Conservation (phyloP, 1,139 yeast species). For the Yamadazyma epiphylla region DNA sequence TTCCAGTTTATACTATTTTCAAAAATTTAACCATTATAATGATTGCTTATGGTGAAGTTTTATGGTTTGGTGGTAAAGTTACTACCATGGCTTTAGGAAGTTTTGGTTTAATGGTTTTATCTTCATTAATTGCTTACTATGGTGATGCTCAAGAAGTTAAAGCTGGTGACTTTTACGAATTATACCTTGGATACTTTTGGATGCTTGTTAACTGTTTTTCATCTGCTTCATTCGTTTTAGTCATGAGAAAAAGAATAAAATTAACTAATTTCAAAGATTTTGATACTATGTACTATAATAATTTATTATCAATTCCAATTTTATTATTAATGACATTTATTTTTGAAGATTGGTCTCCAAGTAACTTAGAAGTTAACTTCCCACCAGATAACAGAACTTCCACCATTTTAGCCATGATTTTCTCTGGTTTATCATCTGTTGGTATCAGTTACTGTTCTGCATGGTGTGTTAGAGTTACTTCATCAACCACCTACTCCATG, state of each 20-base stretch:
- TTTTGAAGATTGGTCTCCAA: slow-evolving; percentile 90
- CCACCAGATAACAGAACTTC: slow-evolving; percentile 66
- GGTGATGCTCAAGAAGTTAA: slow-evolving; percentile 61
- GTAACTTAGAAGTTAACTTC: slow-evolving; percentile 72
- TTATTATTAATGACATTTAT: slow-evolving; percentile 68
- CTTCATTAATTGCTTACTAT: slow-evolving; percentile 90
- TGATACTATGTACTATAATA: slow-evolving; percentile 98
- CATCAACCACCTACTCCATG: slow-evolving; percentile 97
- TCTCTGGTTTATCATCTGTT: slow-evolving; percentile 90
- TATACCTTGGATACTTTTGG: slow-evolving; percentile 91
- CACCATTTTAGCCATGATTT: slow-evolving; percentile 74
- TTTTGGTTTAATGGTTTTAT: slow-evolving; percentile 84
- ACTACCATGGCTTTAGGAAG: slow-evolving; percentile 88
- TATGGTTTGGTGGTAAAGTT: slow-evolving; percentile 95
- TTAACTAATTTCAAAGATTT: slow-evolving; percentile 94
- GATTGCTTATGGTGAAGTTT: slow-evolving; percentile 96
- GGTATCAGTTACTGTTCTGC: slow-evolving; percentile 98
- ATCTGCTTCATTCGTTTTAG: slow-evolving; percentile 87
- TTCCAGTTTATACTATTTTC: slow-evolving; percentile 96
- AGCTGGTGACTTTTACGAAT: slow-evolving; percentile 36
- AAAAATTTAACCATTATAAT: slow-evolving; percentile 94
- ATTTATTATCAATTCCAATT: slow-evolving; percentile 86
- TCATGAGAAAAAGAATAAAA: slow-evolving; percentile 97
- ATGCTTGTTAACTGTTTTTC: slow-evolving; percentile 93
- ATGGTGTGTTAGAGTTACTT: slow-evolving; percentile 99